Evolutionary conservation across 1,139 yeast species (phyloP).

Genomic region (Yamadazyma oceani): DNA sequence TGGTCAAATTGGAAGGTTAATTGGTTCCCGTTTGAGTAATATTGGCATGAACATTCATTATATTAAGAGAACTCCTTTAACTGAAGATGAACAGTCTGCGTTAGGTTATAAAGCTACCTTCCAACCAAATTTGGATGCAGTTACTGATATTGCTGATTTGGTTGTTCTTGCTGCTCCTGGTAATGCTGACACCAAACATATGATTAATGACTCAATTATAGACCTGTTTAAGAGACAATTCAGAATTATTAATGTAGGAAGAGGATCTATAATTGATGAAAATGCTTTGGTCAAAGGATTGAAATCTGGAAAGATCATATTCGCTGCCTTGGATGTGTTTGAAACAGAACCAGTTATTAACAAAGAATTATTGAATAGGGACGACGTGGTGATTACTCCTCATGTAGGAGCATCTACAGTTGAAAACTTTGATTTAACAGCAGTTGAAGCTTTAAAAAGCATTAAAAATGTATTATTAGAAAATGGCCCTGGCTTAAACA

Average conservation of each 20-base stretch:
- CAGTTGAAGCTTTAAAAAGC: slow-evolving; percentile 46
- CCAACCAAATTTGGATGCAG: slow-evolving; percentile 37
- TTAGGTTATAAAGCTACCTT: slow-evolving; percentile 49
- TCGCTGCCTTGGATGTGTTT: slow-evolving; percentile 82
- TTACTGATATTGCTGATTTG: slow-evolving; percentile 49
- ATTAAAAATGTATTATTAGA: slow-evolving; percentile 39
- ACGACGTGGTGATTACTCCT: slow-evolving; percentile 74
- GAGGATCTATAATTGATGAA: slow-evolving; percentile 75
- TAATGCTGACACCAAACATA: slow-evolving; percentile 53
- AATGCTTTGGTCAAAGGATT: slow-evolving; percentile 68
- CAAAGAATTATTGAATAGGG: slow-evolving; percentile 51
- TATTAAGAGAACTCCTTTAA: slow-evolving; percentile 54
- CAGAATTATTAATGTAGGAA: slow-evolving; percentile 73
- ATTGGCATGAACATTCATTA: slow-evolving; percentile 72
- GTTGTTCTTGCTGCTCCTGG: slow-evolving; percentile 72
- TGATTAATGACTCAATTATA: slow-evolving; percentile 53
- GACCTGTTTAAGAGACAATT: slow-evolving; percentile 50
- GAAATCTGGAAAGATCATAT: slow-evolving; percentile 61
- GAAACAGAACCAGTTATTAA: slow-evolving; percentile 66
- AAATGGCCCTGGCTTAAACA: slow-evolving; percentile 32
- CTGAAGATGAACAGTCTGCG: slow-evolving; percentile 30
- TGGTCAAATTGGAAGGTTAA: slow-evolving; percentile 71
- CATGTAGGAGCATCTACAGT: slow-evolving; percentile 75
- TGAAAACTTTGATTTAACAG: slow-evolving; percentile 48
- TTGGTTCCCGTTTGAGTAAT: slow-evolving; percentile 54